phyloP scores from a whole-genome alignment of 108 stramenopile genomes.

The Mayamaea pseudoterrestris region DNA sequence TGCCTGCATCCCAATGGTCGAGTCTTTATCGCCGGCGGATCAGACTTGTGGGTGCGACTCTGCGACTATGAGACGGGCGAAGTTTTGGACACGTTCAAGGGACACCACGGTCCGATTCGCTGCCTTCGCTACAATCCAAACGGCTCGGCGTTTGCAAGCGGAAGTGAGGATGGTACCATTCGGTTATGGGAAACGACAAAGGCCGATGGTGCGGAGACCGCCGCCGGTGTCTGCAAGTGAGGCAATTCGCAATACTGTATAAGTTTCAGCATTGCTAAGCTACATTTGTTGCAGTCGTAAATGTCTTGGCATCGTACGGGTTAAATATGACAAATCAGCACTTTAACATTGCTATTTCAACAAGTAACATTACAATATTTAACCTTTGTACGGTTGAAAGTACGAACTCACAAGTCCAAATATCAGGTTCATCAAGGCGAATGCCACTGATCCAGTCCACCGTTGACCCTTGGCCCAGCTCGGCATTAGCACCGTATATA shows the following conservation, averaged over 20 bases:
- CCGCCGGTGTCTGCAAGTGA: too few relatives aligned
- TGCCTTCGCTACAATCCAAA: constrained; percentile 89
- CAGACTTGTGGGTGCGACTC: constrained; percentile 91
- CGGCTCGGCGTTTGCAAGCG: constrained; percentile 85
- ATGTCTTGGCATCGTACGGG: too few relatives aligned
- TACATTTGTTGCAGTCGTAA: too few relatives aligned
- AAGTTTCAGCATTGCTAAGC: too few relatives aligned
- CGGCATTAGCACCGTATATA: constrained; percentile 36
- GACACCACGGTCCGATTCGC: constrained; percentile 97
- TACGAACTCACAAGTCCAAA: constrained; percentile 24
- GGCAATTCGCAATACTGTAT: too few relatives aligned
- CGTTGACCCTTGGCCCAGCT: constrained; percentile 30
- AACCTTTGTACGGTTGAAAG: constrained; percentile 48
- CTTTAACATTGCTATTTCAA: background rate
- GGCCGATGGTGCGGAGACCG: too few relatives aligned
- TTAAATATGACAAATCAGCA: background rate
- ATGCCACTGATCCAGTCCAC: constrained; percentile 46
- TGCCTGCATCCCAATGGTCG: constrained; percentile 80
- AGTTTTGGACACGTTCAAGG: constrained; percentile 88
- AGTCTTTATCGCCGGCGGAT: constrained; percentile 85
- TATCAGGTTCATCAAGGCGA: constrained; percentile 35
- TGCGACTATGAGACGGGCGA: constrained; percentile 85
- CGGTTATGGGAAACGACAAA: constrained; percentile 95
- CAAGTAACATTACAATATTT: constrained; percentile 6
- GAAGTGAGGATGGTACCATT: constrained; percentile 97